phyloP scores from a whole-genome alignment of 2,329 filamentous ascomycete species.

The Fusarium goolgardi region DNA sequence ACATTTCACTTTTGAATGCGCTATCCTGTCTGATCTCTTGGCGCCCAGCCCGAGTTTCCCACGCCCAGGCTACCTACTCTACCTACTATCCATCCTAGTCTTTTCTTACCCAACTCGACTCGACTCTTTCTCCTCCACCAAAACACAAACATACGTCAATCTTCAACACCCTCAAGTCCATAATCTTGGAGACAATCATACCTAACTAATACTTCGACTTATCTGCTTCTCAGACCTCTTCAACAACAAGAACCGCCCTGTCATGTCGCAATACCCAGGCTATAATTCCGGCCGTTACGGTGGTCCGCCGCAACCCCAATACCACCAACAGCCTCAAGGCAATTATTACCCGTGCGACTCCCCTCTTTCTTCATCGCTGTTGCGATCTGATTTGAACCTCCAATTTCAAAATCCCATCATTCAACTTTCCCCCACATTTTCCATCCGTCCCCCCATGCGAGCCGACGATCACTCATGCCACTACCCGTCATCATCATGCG shows the following conservation, averaged over 20 bases:
- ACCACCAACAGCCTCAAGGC: constrained; percentile 49
- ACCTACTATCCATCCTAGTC: neutral
- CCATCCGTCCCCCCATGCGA: constrained; percentile 6
- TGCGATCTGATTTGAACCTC: constrained; percentile 26
- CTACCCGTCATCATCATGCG: constrained; percentile 9
- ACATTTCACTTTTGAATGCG: constrained; percentile 26
- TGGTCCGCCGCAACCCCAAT: constrained; percentile 51
- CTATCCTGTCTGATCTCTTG: constrained; percentile 36
- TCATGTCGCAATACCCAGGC: constrained; percentile 73
- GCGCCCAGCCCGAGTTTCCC: constrained; percentile 37
- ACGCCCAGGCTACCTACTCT: neutral
- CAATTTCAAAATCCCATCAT: constrained; percentile 9
- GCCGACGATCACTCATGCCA: constrained; percentile 16
- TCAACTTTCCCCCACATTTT: constrained; percentile 24
- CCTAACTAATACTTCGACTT: neutral
- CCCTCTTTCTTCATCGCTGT: constrained; percentile 8
- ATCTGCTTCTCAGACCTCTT: neutral
- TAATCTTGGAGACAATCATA: neutral
- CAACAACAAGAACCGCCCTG: constrained; percentile 16
- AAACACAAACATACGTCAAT: constrained; percentile 20
- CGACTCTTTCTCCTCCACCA: constrained; percentile 22
- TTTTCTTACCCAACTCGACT: constrained; percentile 20
- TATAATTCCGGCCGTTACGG: constrained; percentile 63
- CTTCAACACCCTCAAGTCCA: constrained; percentile 13
- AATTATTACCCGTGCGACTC: constrained; percentile 64